These are phyloP conservation scores for Tricladium varicosporioides DNA, from an alignment of 2,329 filamentous ascomycete species.

Conservation along the genomic window DNA sequence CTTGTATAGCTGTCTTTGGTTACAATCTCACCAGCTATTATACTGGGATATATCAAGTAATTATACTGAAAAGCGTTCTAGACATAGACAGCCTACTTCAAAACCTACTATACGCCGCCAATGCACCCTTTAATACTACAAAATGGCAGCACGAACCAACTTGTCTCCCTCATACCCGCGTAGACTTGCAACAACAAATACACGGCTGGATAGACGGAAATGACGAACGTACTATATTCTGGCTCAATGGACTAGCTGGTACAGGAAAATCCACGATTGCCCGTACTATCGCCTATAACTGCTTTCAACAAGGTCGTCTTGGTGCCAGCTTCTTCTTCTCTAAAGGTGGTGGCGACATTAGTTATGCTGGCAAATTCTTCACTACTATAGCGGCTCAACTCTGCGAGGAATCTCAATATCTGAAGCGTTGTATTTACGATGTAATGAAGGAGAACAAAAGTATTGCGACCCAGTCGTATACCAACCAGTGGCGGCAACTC, in stretches of 20 bases:
- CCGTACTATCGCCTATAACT: no score
- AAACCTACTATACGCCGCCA: constrained; percentile 1
- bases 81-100: no score
- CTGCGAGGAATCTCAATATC: background rate
- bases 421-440: constrained; percentile 6
- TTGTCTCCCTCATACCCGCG: constrained; percentile 29
- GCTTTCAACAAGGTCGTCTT: background rate
- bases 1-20: no score
- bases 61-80: no score
- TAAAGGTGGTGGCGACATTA: no score
- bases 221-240: constrained; percentile 25
- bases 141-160: constrained; percentile 21
- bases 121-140: constrained; percentile 24
- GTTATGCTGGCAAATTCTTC: no score
- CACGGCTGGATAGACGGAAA: constrained; percentile 18
- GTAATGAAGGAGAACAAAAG: constrained; percentile 5
- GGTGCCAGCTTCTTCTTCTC: no score
- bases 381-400: constrained; percentile 1
- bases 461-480: constrained; percentile 28
- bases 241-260: constrained; percentile 34
- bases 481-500: constrained; percentile 44
- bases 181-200: constrained; percentile 27
- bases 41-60: no score
- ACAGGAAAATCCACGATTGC: no score
- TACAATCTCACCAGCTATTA: no score